These are phyloP conservation scores for Papiliotrema nemorosa DNA, from an alignment of 1,284 basidiomycete genomes.

Conservation along the genomic window DNA sequence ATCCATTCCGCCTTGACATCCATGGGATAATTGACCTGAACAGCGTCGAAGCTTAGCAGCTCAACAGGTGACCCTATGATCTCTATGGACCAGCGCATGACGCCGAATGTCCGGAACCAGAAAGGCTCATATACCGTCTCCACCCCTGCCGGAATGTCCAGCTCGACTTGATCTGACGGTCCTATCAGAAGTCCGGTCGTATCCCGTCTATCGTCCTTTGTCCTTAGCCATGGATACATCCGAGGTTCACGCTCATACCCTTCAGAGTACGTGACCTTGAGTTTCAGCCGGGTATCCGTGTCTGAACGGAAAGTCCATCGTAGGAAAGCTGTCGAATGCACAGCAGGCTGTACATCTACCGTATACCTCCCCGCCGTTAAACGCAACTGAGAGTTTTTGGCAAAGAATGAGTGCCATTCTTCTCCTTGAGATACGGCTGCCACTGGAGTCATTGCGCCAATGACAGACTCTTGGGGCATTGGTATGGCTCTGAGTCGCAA, in stretches of 20 bases:
- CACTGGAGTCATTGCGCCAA: too few relatives aligned
- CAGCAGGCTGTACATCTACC: neutral
- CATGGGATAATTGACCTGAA: conserved; percentile 29
- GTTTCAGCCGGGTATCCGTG: conserved; percentile 6
- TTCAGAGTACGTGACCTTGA: conserved; percentile 30
- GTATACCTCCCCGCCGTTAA: neutral
- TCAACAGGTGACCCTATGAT: conserved; percentile 1
- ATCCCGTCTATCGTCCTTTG: conserved; percentile 22
- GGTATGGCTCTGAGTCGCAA: conserved; percentile 21
- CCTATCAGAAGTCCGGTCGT: conserved; percentile 22
- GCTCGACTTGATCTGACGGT: conserved; percentile 21
- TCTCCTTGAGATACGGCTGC: too few relatives aligned
- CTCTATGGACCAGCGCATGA: conserved; percentile 16
- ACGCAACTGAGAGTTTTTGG: neutral
- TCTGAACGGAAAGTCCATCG: conserved; percentile 11
- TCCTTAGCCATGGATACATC: conserved; percentile 24
- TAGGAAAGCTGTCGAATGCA: conserved; percentile 29
- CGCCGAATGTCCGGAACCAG: conserved; percentile 31
- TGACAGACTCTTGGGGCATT: conserved; percentile 14
- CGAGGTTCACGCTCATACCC: conserved; percentile 25
- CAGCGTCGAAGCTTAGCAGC: conserved; percentile 15
- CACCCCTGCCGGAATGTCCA: conserved; percentile 11
- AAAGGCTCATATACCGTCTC: conserved; percentile 24
- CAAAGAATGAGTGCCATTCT: neutral
- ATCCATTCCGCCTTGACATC: conserved; percentile 21